Evolutionary conservation across 2,329 filamentous ascomycete genomes (phyloP).

Genomic region (Exutisphaerella laricina): DNA sequence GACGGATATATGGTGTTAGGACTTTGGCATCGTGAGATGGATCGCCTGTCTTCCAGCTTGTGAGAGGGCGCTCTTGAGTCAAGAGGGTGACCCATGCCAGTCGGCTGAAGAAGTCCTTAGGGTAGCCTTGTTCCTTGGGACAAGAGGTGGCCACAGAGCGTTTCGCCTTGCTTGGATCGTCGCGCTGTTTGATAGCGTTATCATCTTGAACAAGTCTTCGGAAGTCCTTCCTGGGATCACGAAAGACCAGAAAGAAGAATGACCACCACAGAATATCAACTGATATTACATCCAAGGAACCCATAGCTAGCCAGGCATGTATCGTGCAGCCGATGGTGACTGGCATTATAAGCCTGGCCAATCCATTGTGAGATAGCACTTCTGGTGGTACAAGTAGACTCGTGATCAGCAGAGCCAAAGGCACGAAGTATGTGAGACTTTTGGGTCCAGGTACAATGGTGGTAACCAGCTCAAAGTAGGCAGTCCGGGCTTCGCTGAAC

Average conservation of each 20-base stretch:
- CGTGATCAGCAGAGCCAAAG: slow-evolving; percentile 23
- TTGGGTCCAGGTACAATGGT: slow-evolving; percentile 28
- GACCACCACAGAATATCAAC: slow-evolving; percentile 26
- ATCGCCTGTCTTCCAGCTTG: slow-evolving; percentile 26
- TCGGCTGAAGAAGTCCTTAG: slow-evolving; percentile 16
- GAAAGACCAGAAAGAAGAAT: slow-evolving; percentile 24
- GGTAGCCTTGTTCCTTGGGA: slow-evolving; percentile 20
- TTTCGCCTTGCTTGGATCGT: background rate
- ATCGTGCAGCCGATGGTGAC: slow-evolving; percentile 20
- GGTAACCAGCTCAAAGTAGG: slow-evolving; percentile 6
- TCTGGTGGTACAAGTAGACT: slow-evolving; percentile 25
- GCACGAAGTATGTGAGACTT: slow-evolving; percentile 26
- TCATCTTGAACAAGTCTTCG: slow-evolving; percentile 8
- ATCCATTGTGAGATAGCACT: slow-evolving; percentile 15
- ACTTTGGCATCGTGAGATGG: slow-evolving; percentile 24
- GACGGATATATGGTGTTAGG: slow-evolving; percentile 20
- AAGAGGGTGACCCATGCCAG: slow-evolving; percentile 26
- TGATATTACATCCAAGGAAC: slow-evolving; percentile 28
- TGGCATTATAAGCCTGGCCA: slow-evolving; percentile 25
- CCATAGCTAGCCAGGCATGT: slow-evolving; percentile 29
- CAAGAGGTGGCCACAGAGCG: background rate
- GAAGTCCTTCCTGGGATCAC: slow-evolving; percentile 27
- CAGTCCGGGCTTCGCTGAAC: background rate
- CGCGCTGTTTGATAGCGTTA: background rate
- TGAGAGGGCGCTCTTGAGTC: slow-evolving; percentile 23